Evolutionary conservation across 1,139 yeast species (phyloP).

Genomic region (Candida sp.): DNA sequence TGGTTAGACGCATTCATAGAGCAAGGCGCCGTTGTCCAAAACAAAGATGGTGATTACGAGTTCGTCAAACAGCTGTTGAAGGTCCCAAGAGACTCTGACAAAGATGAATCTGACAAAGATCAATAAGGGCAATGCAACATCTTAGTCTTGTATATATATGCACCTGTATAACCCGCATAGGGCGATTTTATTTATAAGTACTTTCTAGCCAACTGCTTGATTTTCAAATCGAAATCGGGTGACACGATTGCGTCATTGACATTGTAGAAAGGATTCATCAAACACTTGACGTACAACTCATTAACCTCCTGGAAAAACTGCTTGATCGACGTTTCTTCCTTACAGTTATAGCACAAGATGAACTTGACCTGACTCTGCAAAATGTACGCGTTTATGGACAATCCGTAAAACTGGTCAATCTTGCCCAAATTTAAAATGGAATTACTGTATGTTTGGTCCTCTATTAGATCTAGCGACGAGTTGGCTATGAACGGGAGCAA

Average conservation of each 20-base stretch:
- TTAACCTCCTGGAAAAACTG: slow-evolving; percentile 87
- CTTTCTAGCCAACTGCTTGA: slow-evolving; percentile 75
- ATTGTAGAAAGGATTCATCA: slow-evolving; percentile 86
- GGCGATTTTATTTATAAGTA: slow-evolving; percentile 53
- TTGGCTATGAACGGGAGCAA: slow-evolving; percentile 88
- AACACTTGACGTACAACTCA: slow-evolving; percentile 85
- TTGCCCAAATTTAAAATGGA: slow-evolving; percentile 70
- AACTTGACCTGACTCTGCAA: slow-evolving; percentile 91
- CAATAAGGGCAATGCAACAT: neutral
- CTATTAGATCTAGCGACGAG: slow-evolving; percentile 86
- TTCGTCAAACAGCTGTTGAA: slow-evolving; percentile 47
- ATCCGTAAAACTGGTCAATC: slow-evolving; percentile 87
- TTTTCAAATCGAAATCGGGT: slow-evolving; percentile 76
- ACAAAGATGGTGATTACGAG: slow-evolving; percentile 37
- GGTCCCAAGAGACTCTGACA: too few relatives aligned
- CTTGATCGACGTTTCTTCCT: slow-evolving; percentile 78
- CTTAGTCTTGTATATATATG: neutral
- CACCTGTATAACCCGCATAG: neutral
- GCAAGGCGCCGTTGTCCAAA: slow-evolving; percentile 61
- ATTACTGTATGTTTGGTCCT: slow-evolving; percentile 84
- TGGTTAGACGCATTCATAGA: slow-evolving; percentile 74
- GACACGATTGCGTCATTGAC: slow-evolving; percentile 77
- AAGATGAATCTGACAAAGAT: slow-evolving; percentile 9
- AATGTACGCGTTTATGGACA: slow-evolving; percentile 77
- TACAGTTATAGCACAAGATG: slow-evolving; percentile 63